Base-by-base conservation (phyloP, 2,329 filamentous ascomycete genomes). In the Neoarthrinium moseri region DNA sequence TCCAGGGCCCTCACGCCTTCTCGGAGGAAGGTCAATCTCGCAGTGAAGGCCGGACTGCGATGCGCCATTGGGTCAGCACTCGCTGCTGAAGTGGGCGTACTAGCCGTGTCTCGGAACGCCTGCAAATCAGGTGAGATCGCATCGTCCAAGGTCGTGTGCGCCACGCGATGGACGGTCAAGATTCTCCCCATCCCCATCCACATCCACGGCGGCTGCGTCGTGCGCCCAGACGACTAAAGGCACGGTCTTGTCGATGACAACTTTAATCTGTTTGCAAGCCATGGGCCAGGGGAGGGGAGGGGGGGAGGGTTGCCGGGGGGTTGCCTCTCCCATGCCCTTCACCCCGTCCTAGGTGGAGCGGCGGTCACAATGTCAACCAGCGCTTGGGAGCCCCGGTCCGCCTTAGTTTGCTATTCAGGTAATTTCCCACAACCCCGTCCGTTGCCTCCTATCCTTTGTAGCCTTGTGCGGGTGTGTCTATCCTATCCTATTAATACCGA, bases 401-500 rank as follows among this genome's bases (percentile, higher is more conserved):
- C n/a, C 13, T 6, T 29, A 13, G 24, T 18, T 36, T 34, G 41
- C 24, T 24, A 34, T 34, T 34, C 27, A 21, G 21, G 48, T 58
- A 63, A 63, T 63, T 62, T 63, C 60, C 61, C 60, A 57, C 45
- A 18, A 23, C 32, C 41, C 30, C 30, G 20, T 44, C 23, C 13
- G 21, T 37, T 27, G 46, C 42, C 36, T 46, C 45, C 54, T 50
- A 48, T 56, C 57, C 55, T 55, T 59, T 58, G 51, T 59, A 41
- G 56, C 29, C 59, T 57, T 59, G 54, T 59, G 45, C 21, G 49
- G 30, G 50, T 51, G 12, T 20, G 29, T n/a, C n/a, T n/a, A n/a
- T n/a, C n/a, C n/a, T 43, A 52, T 15, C 46, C 54, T 75, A 75
- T 76, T 76, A 75, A 75, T 74, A 71, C 65, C 61, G 60, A 61